Percentiles rank a stretch among this genome's conserved stretches.
phyloP scores from a whole-genome alignment of 1,284 basidiomycete species.

The Anthracocystis setariae region DNA sequence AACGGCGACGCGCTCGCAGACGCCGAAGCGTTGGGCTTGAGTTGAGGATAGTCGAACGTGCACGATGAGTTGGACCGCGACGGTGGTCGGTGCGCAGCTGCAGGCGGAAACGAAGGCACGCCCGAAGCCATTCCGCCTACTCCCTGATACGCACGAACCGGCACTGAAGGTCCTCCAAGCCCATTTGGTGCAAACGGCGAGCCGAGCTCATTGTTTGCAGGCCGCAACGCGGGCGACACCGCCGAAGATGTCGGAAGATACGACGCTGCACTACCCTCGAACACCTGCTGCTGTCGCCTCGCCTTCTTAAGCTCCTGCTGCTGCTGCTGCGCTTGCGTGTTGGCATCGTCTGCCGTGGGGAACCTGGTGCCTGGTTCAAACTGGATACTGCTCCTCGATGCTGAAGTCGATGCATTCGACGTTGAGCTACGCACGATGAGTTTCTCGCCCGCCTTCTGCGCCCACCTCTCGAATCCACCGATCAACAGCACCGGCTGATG shows the following conservation, averaged over 20 bases:
- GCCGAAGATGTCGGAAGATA: slow-evolving; percentile 17
- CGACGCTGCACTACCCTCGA: slow-evolving; percentile 17
- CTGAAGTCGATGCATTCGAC: not conserved
- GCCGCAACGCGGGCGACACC: slow-evolving; percentile 20
- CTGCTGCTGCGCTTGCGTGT: slow-evolving; percentile 17
- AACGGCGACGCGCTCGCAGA: slow-evolving; percentile 27
- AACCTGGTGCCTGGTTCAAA: slow-evolving; percentile 43
- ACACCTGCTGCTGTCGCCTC: slow-evolving; percentile 44
- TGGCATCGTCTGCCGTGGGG: slow-evolving; percentile 31
- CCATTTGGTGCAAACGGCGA: slow-evolving; percentile 20
- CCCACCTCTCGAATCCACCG: slow-evolving; percentile 88
- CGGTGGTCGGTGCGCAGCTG: slow-evolving; percentile 34
- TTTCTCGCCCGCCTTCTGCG: slow-evolving; percentile 73
- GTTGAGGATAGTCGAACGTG: slow-evolving; percentile 59
- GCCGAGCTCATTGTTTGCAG: slow-evolving; percentile 22
- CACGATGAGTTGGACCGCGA: slow-evolving; percentile 38
- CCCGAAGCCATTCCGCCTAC: slow-evolving; percentile 18
- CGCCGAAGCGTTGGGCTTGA: slow-evolving; percentile 24
- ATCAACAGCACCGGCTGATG: slow-evolving; percentile 83
- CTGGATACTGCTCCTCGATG: slow-evolving; percentile 32
- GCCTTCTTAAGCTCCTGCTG: slow-evolving; percentile 45
- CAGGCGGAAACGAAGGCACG: slow-evolving; percentile 51
- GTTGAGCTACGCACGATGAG: slow-evolving; percentile 68
- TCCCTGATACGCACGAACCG: slow-evolving; percentile 55
- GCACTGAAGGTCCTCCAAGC: slow-evolving; percentile 45